Conservation (phyloP, 2,329 filamentous ascomycete species). For the Colletotrichum acutatum region DNA sequence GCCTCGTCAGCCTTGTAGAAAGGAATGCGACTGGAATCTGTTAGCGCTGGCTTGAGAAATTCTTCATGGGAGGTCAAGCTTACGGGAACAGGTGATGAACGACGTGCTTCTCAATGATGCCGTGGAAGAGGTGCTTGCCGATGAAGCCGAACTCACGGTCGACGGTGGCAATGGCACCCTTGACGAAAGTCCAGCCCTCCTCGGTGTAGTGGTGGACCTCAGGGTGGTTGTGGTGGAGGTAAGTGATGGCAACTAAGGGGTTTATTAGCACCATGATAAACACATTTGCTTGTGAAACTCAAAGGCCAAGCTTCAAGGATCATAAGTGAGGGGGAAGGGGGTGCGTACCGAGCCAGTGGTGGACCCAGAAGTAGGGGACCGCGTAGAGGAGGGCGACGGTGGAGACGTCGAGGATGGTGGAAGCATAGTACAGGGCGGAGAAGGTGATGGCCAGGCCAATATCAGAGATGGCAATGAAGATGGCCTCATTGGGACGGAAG, state of each 20-base stretch:
- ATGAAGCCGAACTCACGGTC: constrained; percentile 73
- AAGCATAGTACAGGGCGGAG: constrained; percentile 61
- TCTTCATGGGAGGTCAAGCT: constrained; percentile 27
- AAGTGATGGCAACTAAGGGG: constrained; percentile 74
- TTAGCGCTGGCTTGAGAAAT: not conserved
- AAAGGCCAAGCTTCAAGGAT: not conserved
- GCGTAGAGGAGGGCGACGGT: constrained; percentile 70
- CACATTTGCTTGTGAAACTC: not conserved
- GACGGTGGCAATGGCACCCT: constrained; percentile 69
- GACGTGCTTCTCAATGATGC: constrained; percentile 70
- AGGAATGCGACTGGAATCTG: constrained; percentile 57
- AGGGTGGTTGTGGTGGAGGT: constrained; percentile 78
- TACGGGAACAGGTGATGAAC: constrained; percentile 70
- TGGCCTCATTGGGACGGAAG: constrained; percentile 67
- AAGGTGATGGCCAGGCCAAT: constrained; percentile 66
- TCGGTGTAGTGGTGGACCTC: constrained; percentile 62
- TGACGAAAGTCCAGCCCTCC: constrained; percentile 69
- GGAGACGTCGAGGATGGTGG: constrained; percentile 64
- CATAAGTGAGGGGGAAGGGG: not conserved
- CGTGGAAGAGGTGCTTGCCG: constrained; percentile 71
- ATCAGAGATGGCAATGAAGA: constrained; percentile 68
- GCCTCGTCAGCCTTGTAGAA: constrained; percentile 71
- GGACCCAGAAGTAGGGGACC: constrained; percentile 75
- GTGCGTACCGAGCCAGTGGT: constrained; percentile 73
- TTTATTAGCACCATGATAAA: not conserved